Evolutionary conservation across 306 rosid genomes (phyloP).

Genomic region (Biancaea sappan): DNA sequence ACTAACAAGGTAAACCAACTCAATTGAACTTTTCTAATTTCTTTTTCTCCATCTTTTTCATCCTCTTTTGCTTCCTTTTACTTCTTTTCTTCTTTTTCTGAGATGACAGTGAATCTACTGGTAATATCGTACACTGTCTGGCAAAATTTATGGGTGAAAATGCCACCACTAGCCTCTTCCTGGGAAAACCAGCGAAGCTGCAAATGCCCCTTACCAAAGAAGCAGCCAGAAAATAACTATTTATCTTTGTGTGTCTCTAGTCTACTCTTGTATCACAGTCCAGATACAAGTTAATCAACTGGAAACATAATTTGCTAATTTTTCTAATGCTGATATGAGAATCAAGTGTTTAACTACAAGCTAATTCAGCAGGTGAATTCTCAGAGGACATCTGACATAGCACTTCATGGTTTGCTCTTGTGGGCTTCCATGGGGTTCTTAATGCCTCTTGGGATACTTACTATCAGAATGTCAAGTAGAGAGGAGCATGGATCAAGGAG

Average conservation of each 20-base stretch:
- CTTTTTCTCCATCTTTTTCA: not conserved
- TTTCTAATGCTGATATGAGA: not conserved
- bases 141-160: not conserved
- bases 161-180: not conserved
- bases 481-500: slow-evolving; percentile 57
- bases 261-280: too few relatives aligned
- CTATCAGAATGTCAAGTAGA: slow-evolving; percentile 60
- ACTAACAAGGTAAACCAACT: slow-evolving; percentile 54
- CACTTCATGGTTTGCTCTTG: slow-evolving; percentile 75
- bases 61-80: not conserved
- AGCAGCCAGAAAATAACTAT: not conserved
- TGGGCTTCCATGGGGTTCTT: slow-evolving; percentile 87
- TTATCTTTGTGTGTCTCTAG: not conserved
- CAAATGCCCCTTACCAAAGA: not conserved
- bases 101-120: not conserved
- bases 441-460: slow-evolving; percentile 83
- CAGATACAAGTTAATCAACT: slow-evolving; percentile 6
- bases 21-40: not conserved
- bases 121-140: not conserved
- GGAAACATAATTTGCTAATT: not conserved
- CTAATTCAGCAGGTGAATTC: slow-evolving; percentile 54
- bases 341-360: not conserved
- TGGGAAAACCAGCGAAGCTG: not conserved
- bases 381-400: slow-evolving; percentile 59
- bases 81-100: not conserved